Base-by-base conservation (phyloP, 2,329 filamentous ascomycete genomes). In the Penicillium fuscoglaucum region DNA sequence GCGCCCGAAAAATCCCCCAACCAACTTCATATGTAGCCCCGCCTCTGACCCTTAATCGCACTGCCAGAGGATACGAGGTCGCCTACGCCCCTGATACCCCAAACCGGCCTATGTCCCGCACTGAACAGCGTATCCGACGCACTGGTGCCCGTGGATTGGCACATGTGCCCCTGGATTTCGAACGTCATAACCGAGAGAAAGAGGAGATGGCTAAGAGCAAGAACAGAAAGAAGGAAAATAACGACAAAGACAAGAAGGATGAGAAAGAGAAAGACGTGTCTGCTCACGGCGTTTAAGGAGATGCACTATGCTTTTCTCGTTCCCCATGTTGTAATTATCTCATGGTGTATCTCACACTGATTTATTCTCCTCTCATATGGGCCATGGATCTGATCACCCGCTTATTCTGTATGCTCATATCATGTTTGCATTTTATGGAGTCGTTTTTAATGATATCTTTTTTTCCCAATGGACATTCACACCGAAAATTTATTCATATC, bases 91-190 rank as follows among this genome's bases (percentile, higher is more conserved):
- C 75, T 21, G 70, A 74, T 40, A 70, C 68, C 1, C 70, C 74
- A 17, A 65, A 74, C 26, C 76, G 75, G 12, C 66, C 71, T 9
- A 63, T 80, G 55, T 79, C 77, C 45, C 72, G 77, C 19, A 78
- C 76, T 0, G 78, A 80, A 58, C 70, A 76, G 61, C 69, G 78
- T 31, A 77, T 79, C 33, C 69, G 77, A 39, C 57, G 68, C 44
- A 79, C 77, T 6, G 78, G 78, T 13, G 77, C 74, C 6, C 75
- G 70, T 41, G 78, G 78, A 0, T 61, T 80, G 48, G 78, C 78
- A 6, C 76, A 74, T 37, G 77, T 75, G 56, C 74, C 75, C 3
- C 58, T 78, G 41, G 67, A 76, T 26, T 69, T 72, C 17, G 66
- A 66, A 3, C 62, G 64, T 8, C 53, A 57, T 62, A 57, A 33